A percentile compares a stretch with the other conserved stretches of the same genome.
These are phyloP conservation scores for Tulasnella sp. DNA, from an alignment of 768 basidiomycete species.

Conservation along the genomic window DNA sequence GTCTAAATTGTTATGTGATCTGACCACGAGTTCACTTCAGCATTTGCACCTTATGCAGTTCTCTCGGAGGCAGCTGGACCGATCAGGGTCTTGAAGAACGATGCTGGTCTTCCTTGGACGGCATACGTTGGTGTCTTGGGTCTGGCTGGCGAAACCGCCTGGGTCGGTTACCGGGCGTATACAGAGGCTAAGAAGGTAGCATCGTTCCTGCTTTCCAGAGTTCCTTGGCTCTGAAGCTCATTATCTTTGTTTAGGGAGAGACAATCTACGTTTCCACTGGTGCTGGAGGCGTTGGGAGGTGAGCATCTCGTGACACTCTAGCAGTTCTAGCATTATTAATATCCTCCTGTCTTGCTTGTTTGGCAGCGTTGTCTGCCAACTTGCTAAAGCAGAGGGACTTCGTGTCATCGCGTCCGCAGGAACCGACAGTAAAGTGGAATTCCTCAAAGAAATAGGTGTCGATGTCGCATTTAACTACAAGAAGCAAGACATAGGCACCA, in stretches of 20 bases:
- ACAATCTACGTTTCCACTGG: conserved; percentile 55
- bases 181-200: conserved; percentile 49
- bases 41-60: neutral
- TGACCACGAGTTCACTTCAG: neutral
- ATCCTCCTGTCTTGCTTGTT: neutral
- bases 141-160: conserved; percentile 43
- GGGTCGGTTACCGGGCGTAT: conserved; percentile 50
- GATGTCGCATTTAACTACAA: conserved; percentile 79
- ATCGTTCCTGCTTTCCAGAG: neutral
- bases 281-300: conserved; percentile 64
- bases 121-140: conserved; percentile 36
- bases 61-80: neutral
- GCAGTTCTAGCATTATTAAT: conserved; percentile 35
- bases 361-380: conserved; percentile 46
- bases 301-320: conserved; percentile 36
- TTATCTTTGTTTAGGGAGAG: conserved; percentile 49
- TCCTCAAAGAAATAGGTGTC: conserved; percentile 59
- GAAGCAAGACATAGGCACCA: conserved; percentile 55
- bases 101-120: neutral
- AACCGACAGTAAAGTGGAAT: conserved; percentile 69
- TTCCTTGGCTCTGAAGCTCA: neutral
- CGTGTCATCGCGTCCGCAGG: conserved; percentile 76
- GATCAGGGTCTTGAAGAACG: conserved; percentile 1
- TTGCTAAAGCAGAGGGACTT: conserved; percentile 50
- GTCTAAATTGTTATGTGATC: too few relatives aligned